Evolutionary conservation across 371 early-diverging fungal species (phyloP).

Genomic region (Rhizopus stolonifer): DNA sequence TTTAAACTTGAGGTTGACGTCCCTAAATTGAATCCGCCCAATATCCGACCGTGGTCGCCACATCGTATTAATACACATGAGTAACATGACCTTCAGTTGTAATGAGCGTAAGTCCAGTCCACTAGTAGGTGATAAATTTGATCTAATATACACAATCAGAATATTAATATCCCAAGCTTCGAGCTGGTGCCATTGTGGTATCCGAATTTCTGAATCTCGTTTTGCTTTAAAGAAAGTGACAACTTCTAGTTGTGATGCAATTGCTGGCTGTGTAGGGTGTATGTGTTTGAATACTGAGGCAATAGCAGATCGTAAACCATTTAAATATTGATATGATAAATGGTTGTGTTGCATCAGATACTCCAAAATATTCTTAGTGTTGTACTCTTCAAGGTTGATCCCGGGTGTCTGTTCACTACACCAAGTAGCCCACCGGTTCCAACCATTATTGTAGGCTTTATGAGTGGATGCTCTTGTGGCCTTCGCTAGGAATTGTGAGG

Average conservation of each 20-base stretch:
- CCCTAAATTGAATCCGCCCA: conserved; percentile 1
- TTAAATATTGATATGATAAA: background rate
- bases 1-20: background rate
- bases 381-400: background rate
- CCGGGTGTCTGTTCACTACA: background rate
- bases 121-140: background rate
- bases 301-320: conserved; percentile 8
- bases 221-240: conserved; percentile 8
- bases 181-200: background rate
- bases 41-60: conserved; percentile 9
- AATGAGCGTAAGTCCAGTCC: background rate
- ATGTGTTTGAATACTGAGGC: conserved; percentile 3
- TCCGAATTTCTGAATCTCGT: background rate
- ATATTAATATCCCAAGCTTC: conserved; percentile 2
- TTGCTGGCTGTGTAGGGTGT: background rate
- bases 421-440: background rate
- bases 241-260: background rate
- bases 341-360: background rate
- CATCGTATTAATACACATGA: conserved; percentile 14
- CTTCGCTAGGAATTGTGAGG: background rate
- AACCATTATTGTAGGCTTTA: background rate
- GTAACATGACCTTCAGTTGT: too few relatives aligned
- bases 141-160: background rate
- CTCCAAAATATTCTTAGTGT: background rate
- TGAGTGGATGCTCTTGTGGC: background rate